Conservation (phyloP, 2,329 filamentous ascomycete species). For the Emmonsiellopsis sp. region DNA sequence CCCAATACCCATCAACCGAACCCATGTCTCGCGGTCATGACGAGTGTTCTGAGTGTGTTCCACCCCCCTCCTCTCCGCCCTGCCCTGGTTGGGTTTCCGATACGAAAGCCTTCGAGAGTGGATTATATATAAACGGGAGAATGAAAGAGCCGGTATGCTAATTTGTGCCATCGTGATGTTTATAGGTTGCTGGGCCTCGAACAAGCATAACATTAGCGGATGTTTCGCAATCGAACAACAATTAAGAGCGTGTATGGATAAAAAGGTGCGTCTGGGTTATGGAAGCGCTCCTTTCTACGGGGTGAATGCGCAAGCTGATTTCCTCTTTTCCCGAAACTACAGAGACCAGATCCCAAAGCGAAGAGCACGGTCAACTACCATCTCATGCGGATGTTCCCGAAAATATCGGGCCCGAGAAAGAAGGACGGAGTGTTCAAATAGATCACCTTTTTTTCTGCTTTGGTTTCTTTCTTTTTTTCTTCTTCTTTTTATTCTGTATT, state of each 20-base stretch:
- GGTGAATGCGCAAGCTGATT: neutral
- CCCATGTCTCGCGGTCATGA: constrained; percentile 58
- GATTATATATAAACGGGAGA: too few relatives aligned
- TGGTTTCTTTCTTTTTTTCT: neutral
- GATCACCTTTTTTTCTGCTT: neutral
- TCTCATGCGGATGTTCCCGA: constrained; percentile 64
- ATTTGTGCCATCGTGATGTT: neutral
- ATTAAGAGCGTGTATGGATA: constrained; percentile 68
- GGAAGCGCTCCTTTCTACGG: neutral
- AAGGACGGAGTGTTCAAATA: constrained; percentile 40
- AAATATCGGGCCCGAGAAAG: constrained; percentile 63
- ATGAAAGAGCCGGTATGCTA: neutral
- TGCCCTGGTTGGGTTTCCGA: too few relatives aligned
- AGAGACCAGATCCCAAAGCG: constrained; percentile 48
- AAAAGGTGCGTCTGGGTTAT: constrained; percentile 45
- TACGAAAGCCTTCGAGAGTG: neutral
- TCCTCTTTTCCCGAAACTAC: constrained; percentile 9
- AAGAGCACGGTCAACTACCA: constrained; percentile 90
- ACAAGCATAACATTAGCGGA: constrained; percentile 42
- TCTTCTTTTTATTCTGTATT: neutral
- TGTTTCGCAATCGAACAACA: constrained; percentile 53
- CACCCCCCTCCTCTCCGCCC: neutral
- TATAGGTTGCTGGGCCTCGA: constrained; percentile 38
- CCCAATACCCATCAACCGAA: constrained; percentile 52
- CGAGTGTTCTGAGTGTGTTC: constrained; percentile 54